Evolutionary conservation across 805 yeast species (phyloP).

Genomic region (Saccharomyces eubayanus): DNA sequence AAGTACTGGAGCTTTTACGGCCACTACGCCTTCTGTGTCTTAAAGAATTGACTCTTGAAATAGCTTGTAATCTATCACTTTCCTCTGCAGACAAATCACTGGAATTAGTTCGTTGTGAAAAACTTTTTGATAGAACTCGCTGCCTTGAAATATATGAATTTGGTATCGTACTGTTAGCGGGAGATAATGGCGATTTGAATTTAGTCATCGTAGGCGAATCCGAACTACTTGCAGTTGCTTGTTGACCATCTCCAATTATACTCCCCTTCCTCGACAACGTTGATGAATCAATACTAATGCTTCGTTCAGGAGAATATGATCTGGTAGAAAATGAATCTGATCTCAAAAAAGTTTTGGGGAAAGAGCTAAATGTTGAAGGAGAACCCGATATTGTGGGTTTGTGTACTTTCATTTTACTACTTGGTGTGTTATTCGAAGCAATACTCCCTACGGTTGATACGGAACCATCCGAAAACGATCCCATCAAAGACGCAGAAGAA

Average conservation of each 20-base stretch:
- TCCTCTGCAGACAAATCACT: slow-evolving; percentile 19
- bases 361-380: slow-evolving; percentile 11
- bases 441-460: not conserved
- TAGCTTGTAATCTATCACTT: slow-evolving; percentile 19
- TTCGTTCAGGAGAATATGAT: slow-evolving; percentile 25
- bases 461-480: slow-evolving; percentile 31
- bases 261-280: slow-evolving; percentile 18
- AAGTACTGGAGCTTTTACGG: slow-evolving; percentile 19
- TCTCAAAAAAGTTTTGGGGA: slow-evolving; percentile 9
- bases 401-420: slow-evolving; percentile 9
- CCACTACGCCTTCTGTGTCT: slow-evolving; percentile 26
- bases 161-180: slow-evolving; percentile 10
- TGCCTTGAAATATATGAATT: slow-evolving; percentile 12
- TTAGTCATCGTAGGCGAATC: slow-evolving; percentile 19
- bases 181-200: slow-evolving; percentile 25
- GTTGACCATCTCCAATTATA: slow-evolving; percentile 8
- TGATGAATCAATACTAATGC: slow-evolving; percentile 13
- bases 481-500: slow-evolving; percentile 30
- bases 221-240: slow-evolving; percentile 10
- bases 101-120: slow-evolving; percentile 16
- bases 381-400: slow-evolving; percentile 14
- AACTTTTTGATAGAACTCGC: slow-evolving; percentile 41
- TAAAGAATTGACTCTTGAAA: slow-evolving; percentile 23
- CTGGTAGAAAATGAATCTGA: slow-evolving; percentile 23
- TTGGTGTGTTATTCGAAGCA: slow-evolving; percentile 1